These are phyloP conservation scores for Tolypocladium inflatum DNA, from an alignment of 2,329 filamentous ascomycete species.

Conservation along the genomic window DNA sequence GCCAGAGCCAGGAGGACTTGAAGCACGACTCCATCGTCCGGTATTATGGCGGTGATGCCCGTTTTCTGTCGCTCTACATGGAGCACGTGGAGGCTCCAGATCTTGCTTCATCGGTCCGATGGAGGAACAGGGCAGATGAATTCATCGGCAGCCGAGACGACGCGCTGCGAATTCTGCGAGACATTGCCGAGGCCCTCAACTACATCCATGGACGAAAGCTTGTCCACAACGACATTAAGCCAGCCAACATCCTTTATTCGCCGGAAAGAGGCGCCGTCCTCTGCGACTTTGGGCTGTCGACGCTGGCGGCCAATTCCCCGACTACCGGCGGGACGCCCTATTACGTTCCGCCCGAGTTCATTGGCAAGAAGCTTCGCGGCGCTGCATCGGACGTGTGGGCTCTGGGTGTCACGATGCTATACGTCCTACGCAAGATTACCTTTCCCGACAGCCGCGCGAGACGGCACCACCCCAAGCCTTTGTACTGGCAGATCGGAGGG, in stretches of 20 bases:
- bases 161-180: conserved; percentile 40
- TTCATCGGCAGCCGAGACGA: conserved; percentile 41
- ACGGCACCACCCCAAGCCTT: conserved; percentile 35
- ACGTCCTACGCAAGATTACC: conserved; percentile 44
- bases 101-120: conserved; percentile 36
- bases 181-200: conserved; percentile 43
- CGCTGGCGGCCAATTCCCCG: conserved; percentile 32
- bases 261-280: conserved; percentile 48
- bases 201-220: conserved; percentile 45
- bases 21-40: conserved; percentile 49
- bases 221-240: conserved; percentile 55
- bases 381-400: conserved; percentile 50
- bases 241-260: conserved; percentile 51
- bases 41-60: conserved; percentile 49
- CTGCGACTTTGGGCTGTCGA: conserved; percentile 51
- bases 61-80: conserved; percentile 52
- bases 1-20: conserved; percentile 44
- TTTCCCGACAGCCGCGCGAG: conserved; percentile 43
- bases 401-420: conserved; percentile 51
- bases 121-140: conserved; percentile 37
- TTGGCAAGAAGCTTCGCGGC: conserved; percentile 43
- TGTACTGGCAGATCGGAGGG: conserved; percentile 51
- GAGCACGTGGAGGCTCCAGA: conserved; percentile 50
- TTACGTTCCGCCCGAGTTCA: conserved; percentile 53
- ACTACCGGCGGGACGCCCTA: conserved; percentile 49